These are phyloP conservation scores for Asterochloris erici DNA, from an alignment of 139 green algal species.

Conservation along the genomic window DNA sequence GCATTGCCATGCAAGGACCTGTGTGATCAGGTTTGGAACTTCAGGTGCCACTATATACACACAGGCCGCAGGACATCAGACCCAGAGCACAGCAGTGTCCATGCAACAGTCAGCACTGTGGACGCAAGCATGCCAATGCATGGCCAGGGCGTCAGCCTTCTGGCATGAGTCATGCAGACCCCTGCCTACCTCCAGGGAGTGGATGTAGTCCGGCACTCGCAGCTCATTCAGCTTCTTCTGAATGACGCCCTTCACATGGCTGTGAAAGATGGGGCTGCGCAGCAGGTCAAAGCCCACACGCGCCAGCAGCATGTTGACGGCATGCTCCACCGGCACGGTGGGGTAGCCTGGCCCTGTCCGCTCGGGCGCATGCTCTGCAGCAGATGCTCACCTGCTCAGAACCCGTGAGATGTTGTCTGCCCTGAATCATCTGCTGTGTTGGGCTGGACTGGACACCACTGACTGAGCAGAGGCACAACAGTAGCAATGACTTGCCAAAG, in stretches of 20 bases:
- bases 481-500: too few species aligned
- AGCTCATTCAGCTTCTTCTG: constrained; percentile 44
- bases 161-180: too few species aligned
- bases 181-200: constrained; percentile 22
- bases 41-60: not conserved
- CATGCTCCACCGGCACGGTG: constrained; percentile 27
- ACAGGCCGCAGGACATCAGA: too few species aligned
- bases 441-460: too few species aligned
- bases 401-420: too few species aligned
- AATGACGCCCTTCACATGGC: constrained; percentile 24
- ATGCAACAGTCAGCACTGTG: too few species aligned
- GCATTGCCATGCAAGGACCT: not conserved
- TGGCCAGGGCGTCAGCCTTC: too few species aligned
- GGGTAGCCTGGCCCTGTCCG: not conserved
- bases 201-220: constrained; percentile 42
- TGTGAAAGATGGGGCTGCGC: constrained; percentile 32
- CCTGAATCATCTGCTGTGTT: too few species aligned
- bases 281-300: constrained; percentile 48
- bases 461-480: too few species aligned
- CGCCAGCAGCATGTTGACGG: constrained; percentile 41
- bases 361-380: not conserved
- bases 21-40: not conserved
- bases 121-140: too few species aligned
- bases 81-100: too few species aligned
- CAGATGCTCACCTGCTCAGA: too few species aligned